Conservation (phyloP, 257 asterid genomes). For the Cynanchum wilfordii region DNA sequence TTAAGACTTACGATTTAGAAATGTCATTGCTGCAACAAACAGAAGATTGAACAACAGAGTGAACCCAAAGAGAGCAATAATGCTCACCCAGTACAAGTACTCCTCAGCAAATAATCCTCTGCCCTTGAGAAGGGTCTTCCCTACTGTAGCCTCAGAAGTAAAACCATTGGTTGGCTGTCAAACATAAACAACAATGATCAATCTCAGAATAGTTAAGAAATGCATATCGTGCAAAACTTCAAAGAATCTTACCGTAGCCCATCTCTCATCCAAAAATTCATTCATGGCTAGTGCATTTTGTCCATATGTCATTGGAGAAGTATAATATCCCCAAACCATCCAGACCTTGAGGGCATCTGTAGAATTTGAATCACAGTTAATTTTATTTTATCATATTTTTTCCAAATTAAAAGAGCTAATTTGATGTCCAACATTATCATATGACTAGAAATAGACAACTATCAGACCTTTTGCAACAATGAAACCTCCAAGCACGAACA, state of each 20-base stretch:
- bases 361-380: background rate
- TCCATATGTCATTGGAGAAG: conserved; percentile 89
- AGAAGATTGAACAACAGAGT: conserved; percentile 67
- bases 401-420: background rate
- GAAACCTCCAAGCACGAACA: too few species aligned
- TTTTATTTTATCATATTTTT: background rate
- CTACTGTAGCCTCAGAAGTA: conserved; percentile 55
- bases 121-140: conserved; percentile 58
- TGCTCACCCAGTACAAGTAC: conserved; percentile 63
- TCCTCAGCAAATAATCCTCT: conserved; percentile 63
- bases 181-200: background rate
- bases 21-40: conserved; percentile 58
- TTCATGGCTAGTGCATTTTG: conserved; percentile 84
- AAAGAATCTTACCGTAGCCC: conserved; percentile 57
- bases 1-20: conserved; percentile 59
- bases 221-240: background rate
- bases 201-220: background rate
- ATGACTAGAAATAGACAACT: background rate
- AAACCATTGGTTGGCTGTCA: conserved; percentile 48
- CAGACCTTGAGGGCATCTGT: conserved; percentile 65
- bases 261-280: conserved; percentile 71
- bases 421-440: background rate
- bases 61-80: conserved; percentile 56
- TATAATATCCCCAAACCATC: conserved; percentile 91
- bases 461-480: conserved; percentile 33